Conservation (phyloP, 345 rosid genomes). For the Rhodamnia rubescens region DNA sequence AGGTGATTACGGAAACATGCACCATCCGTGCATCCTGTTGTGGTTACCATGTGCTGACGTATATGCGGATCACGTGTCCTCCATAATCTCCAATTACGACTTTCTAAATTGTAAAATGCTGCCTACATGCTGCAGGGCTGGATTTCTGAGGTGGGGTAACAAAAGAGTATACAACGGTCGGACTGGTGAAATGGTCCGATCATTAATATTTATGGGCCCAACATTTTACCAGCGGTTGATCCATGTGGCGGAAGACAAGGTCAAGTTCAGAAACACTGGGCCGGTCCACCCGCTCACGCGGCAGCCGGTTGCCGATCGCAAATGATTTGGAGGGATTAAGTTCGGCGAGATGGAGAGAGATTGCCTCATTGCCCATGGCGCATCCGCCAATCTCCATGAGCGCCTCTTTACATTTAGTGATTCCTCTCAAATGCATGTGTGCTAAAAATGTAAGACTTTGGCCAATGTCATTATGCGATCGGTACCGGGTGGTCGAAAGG, state of each 20-base stretch:
- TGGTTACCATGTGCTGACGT: background rate
- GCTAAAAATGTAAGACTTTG: slow-evolving; percentile 42
- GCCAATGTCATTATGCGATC: slow-evolving; percentile 66
- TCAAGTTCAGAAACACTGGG: slow-evolving; percentile 87
- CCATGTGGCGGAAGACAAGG: slow-evolving; percentile 92
- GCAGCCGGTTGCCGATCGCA: slow-evolving; percentile 83
- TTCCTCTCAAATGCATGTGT: slow-evolving; percentile 66
- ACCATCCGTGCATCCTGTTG: background rate
- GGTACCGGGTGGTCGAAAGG: slow-evolving; percentile 44
- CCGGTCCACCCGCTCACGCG: slow-evolving; percentile 89
- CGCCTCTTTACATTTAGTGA: slow-evolving; percentile 76
- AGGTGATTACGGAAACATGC: slow-evolving; percentile 22
- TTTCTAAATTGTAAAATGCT: background rate
- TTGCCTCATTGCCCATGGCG: slow-evolving; percentile 83
- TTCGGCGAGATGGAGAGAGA: slow-evolving; percentile 94
- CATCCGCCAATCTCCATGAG: slow-evolving; percentile 71
- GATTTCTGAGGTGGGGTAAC: slow-evolving; percentile 80
- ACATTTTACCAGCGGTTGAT: slow-evolving; percentile 78
- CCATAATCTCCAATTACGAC: background rate
- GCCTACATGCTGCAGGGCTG: slow-evolving; percentile 39
- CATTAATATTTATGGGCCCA: slow-evolving; percentile 80
- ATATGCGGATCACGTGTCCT: background rate
- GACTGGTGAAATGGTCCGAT: slow-evolving; percentile 59
- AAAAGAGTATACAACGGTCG: slow-evolving; percentile 77
- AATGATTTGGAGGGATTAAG: slow-evolving; percentile 77